A percentile compares a stretch with the other conserved stretches of the same genome.
These are phyloP conservation scores for Ilex aquifolium DNA, from an alignment of 257 asterid genomes.

Conservation along the genomic window DNA sequence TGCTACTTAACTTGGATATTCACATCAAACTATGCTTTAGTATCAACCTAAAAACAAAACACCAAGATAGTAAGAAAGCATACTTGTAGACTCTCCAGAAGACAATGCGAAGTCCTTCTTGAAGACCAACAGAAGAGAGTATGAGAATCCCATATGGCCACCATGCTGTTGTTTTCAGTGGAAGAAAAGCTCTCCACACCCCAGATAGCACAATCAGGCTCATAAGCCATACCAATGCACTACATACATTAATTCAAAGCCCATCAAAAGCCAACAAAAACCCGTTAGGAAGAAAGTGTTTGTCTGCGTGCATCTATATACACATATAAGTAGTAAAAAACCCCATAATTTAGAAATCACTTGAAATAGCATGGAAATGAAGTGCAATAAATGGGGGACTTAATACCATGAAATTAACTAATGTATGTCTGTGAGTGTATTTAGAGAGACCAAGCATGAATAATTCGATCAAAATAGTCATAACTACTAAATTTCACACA, in stretches of 20 bases:
- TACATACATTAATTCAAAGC: conserved; percentile 21
- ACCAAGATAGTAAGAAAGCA: conserved; percentile 8
- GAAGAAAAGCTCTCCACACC: conserved; percentile 83
- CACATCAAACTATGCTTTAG: not conserved
- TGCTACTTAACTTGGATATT: not conserved
- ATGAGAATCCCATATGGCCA: conserved; percentile 63
- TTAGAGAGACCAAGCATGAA: not conserved
- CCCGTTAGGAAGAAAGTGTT: not conserved
- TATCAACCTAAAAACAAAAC: not conserved
- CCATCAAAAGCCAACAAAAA: conserved; percentile 7
- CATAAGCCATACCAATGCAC: conserved; percentile 83
- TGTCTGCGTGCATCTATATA: not conserved
- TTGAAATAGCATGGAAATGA: no score
- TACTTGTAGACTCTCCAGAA: conserved; percentile 78
- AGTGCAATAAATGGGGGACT: no score
- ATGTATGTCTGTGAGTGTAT: no score
- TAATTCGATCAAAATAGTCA: not conserved
- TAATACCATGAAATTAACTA: no score
- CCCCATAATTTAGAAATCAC: no score
- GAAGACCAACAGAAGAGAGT: conserved; percentile 66
- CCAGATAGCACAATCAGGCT: conserved; percentile 82
- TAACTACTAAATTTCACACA: no score
- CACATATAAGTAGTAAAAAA: not conserved
- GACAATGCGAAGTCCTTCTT: conserved; percentile 71
- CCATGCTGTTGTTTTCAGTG: conserved; percentile 48